Base-by-base conservation (phyloP, 345 rosid species). In the Psidium friedrichsthalianum region DNA sequence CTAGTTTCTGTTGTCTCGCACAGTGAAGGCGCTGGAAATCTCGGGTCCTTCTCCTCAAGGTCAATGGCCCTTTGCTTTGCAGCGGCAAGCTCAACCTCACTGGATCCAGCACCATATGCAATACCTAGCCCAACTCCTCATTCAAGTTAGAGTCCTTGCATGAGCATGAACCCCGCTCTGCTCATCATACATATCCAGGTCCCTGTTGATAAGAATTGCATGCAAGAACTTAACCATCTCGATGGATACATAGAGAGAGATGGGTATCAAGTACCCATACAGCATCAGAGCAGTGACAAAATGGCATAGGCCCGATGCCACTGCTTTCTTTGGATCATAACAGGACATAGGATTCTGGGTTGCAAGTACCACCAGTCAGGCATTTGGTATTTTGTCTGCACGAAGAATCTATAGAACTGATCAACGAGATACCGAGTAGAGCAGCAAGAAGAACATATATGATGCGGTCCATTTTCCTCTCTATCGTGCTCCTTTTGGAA, bases 191-290 rank as follows among this genome's bases (percentile, higher is more conserved):
- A 98, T 96, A 3, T 91, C 90, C 42, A 92, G 85, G 89, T 98
- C 99, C 88, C 95, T 94, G 87, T 96, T 94, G 59, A 98, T 98
- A 87, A 98, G 96, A 87, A 90, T 89, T 84, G 99, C 99, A 91
- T 98, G 99, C 92, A 93, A 91, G 86, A 98, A 97, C 92, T 98
- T 98, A 85, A 98, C 99, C 85, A 98, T 92, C 89, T 98, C 99
- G 21, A 98, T 98, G 1, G 99, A 98, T 82, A 98, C 99, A 78
- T 98, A 98, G 14, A 98, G 95, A 8, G 99, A 98, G 88, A 98
- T 98, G 51, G 99, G 99, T 55, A 98, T 94, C 88, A 98, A 89
- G 87, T 98, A 98, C n/a, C 99, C 99, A 40, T 98, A 98, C 85
- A 96, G 98, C 89, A 98, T 92, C 84, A 98, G 93, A 83, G 99